Base-by-base conservation (phyloP, 1,284 basidiomycete genomes). In the Kwoniella shivajii region DNA sequence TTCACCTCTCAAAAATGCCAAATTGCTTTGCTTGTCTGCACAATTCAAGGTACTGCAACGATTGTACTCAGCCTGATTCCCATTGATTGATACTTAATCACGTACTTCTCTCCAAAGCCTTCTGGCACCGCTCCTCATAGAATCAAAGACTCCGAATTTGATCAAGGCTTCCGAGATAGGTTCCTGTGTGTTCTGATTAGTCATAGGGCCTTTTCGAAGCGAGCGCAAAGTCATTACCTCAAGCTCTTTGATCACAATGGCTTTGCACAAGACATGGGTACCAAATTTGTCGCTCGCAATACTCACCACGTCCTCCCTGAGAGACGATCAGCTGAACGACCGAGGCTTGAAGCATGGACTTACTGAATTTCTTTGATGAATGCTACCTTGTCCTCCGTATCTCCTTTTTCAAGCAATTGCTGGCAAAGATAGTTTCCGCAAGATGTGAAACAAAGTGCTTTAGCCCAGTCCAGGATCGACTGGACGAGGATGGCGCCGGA, bases 371-470 rank as follows among this genome's bases (percentile, higher is more conserved):
- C 60, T 20, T 65, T 60, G 56, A 75, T 68, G 31, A 75, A 75
- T 18, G 59, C 60, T 44, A 64, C 51, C 59, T 69, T 73, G 51
- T 75, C 74, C 37, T 66, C 62, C 4, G 56, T 41, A 2, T 65
- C 63, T 1, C 68, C 70, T 45, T 67, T 64, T 34, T 75, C 74
- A 7, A 75, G 64, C 29, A 75, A 62, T 55, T 75, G 74, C 43
- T 75, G 74, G 54, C 74, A 75, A 14, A 75, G 67, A 46, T 75
- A 74, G 53, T 75, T 75, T 22, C 74, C 74, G 42, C 71, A 74
- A 29, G 72, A 72, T 13, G 72, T 74, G 48, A 64, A 71, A 57
- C 74, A 75, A n/a, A 75, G 70, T 3, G 57, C 54, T 39, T 67
- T 66, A 9, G 72, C 72, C 59, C 57, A 68, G 39, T 73, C 72